Evolutionary conservation across 148 eudicot genomes (phyloP), one percentile per base, ranked within the genome.

Genomic region (Chenopodium album): DNA sequence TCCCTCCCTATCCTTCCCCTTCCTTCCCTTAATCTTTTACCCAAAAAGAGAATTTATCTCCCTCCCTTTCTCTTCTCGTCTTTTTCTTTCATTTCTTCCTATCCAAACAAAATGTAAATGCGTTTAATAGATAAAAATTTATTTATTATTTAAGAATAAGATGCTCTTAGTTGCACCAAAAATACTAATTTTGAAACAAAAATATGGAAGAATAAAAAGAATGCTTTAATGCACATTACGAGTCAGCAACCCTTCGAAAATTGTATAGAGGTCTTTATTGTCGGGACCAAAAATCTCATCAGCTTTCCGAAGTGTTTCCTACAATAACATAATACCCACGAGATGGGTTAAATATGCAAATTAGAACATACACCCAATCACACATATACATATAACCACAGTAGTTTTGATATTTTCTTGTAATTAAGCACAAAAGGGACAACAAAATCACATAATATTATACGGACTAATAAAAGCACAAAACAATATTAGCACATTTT

Each of bases 241-340:
- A 71, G 88, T 85, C 73, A 96, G 89, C 65, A 96, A 84, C 23
- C 99, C 95, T 89, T 92, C 98, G 52, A 96, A 96, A 28, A 90
- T 83, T 68, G 88, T 83, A 72, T 88, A 94, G 11, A 96, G 85
- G 74, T 96, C 99, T 90, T 90, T 92, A 86, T 96, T 96, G 68
- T 92, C 94, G 7, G 93, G 89, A 22, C 99, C 99, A 19, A 96
- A 96, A 44, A 96, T 94, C 82, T 91, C 97, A 82, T 92, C 95
- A 6, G 99, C 99, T 85, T 91, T 96, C 84, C 83, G 83, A 71
- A 96, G 87, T 5, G 97, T 96, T 82, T 94, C 99, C 99, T 96
- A 83, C 9, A 56, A 88, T 14, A 28, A 63, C 54, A 68, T 4
- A 81, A 73, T 56, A 56, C 17, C 14, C 20, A 44, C 46, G 16